Percentiles rank a stretch among this genome's conserved stretches.
These are phyloP conservation scores for Aspergillus awamori DNA, from an alignment of 2,329 filamentous ascomycete species.

Conservation along the genomic window DNA sequence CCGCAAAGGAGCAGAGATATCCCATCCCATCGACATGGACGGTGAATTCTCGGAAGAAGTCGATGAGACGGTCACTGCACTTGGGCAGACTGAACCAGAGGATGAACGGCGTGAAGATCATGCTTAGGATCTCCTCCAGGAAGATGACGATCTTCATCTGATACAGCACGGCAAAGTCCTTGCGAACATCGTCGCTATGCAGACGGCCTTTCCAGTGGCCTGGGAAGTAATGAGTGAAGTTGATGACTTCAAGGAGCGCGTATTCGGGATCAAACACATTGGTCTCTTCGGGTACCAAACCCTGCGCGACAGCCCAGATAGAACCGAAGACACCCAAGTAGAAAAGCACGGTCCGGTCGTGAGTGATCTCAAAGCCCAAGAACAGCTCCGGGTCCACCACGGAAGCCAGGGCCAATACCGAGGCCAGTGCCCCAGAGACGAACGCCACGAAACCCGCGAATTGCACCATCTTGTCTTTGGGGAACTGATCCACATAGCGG, in stretches of 20 bases:
- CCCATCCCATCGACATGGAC: constrained; percentile 95
- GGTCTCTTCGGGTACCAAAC: constrained; percentile 83
- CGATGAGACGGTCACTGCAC: constrained; percentile 88
- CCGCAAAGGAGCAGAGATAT: constrained; percentile 95
- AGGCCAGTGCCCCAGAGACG: constrained; percentile 80
- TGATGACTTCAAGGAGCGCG: constrained; percentile 83
- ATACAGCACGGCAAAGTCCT: constrained; percentile 87
- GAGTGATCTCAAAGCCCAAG: constrained; percentile 86
- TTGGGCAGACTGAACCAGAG: constrained; percentile 83
- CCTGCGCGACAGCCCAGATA: constrained; percentile 80
- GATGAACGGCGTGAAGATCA: constrained; percentile 87
- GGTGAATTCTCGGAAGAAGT: constrained; percentile 98
- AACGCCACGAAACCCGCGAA: constrained; percentile 83
- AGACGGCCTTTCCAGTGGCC: constrained; percentile 84
- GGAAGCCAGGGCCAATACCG: constrained; percentile 80
- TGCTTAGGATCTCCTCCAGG: constrained; percentile 86
- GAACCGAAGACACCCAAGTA: constrained; percentile 82
- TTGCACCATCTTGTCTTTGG: constrained; percentile 90
- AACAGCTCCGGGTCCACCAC: constrained; percentile 91
- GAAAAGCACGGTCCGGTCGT: constrained; percentile 84
- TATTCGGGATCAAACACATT: constrained; percentile 90
- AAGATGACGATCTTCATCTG: constrained; percentile 92
- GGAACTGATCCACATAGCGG: constrained; percentile 92
- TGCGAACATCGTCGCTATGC: constrained; percentile 91
- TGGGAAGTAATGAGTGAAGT: constrained; percentile 90